Evolutionary conservation across 2,329 filamentous ascomycete genomes (phyloP).

Genomic region (Calycina marina): DNA sequence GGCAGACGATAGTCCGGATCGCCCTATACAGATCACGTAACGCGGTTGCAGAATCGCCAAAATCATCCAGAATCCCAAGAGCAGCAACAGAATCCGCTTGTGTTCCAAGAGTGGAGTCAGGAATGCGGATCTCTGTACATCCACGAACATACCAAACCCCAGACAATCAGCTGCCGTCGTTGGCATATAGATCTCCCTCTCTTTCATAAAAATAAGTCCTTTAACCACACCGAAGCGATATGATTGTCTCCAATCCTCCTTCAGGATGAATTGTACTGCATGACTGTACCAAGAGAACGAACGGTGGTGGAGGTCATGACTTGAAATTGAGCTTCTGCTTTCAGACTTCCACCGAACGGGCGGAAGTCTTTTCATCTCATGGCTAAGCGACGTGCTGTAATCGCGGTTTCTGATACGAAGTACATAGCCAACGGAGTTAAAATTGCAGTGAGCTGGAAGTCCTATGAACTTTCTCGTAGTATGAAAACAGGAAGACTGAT

Average conservation of each 20-base stretch:
- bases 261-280: constrained; percentile 14
- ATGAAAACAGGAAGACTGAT: constrained; percentile 11
- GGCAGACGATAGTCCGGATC: constrained; percentile 9
- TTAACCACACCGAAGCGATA: constrained; percentile 5
- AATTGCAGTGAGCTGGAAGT: constrained; percentile 21
- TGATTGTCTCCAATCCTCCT: constrained; percentile 4
- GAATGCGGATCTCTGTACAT: constrained; percentile 6
- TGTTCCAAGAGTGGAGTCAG: constrained; percentile 9
- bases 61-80: constrained; percentile 8
- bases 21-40: constrained; percentile 8
- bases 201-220: constrained; percentile 3
- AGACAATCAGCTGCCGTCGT: constrained; percentile 8
- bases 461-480: constrained; percentile 20
- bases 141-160: constrained; percentile 11
- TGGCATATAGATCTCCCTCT: constrained; percentile 13
- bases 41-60: constrained; percentile 6
- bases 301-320: constrained; percentile 18
- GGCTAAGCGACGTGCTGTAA: constrained; percentile 20
- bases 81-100: constrained; percentile 12
- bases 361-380: constrained; percentile 21
- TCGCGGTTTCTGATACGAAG: constrained; percentile 16
- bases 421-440: constrained; percentile 17
- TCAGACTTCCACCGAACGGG: constrained; percentile 16
- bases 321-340: constrained; percentile 18
- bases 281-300: constrained; percentile 14